A percentile compares a stretch with the other conserved stretches of the same genome.
These are phyloP conservation scores for Boehmeria nivea DNA, from an alignment of 306 rosid genomes.

Conservation along the genomic window DNA sequence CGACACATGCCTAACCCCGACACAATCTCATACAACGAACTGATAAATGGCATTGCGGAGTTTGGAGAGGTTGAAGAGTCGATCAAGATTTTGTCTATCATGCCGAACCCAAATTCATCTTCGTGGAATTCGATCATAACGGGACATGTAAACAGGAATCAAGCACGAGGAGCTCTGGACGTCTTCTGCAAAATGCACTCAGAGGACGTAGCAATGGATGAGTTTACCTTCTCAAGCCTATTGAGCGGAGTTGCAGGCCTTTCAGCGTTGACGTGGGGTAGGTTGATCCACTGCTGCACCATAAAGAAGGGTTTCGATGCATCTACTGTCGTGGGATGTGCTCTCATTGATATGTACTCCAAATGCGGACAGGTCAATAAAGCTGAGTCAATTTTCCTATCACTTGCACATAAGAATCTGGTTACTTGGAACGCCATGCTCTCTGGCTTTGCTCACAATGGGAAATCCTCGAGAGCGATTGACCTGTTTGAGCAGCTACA, in stretches of 20 bases:
- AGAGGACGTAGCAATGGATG: slow-evolving; percentile 38
- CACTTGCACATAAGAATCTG: slow-evolving; percentile 44
- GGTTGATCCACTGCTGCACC: slow-evolving; percentile 51
- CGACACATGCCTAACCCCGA: slow-evolving; percentile 53
- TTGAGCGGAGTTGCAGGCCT: slow-evolving; percentile 57
- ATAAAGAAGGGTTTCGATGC: slow-evolving; percentile 42
- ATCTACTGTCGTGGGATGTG: slow-evolving; percentile 55
- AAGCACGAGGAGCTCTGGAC: slow-evolving; percentile 45
- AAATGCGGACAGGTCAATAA: slow-evolving; percentile 51
- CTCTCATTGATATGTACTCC: slow-evolving; percentile 70
- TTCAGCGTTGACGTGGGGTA: slow-evolving; percentile 59
- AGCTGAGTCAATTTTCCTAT: slow-evolving; percentile 48
- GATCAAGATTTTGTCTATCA: slow-evolving; percentile 32
- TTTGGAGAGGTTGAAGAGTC: slow-evolving; percentile 52
- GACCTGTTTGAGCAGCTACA: slow-evolving; percentile 43
- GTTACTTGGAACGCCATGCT: slow-evolving; percentile 68
- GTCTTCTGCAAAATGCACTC: slow-evolving; percentile 53
- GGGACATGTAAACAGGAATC: slow-evolving; percentile 57
- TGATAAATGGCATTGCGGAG: slow-evolving; percentile 58
- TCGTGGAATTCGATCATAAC: slow-evolving; percentile 73
- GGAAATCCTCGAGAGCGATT: slow-evolving; percentile 36
- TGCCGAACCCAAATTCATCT: slow-evolving; percentile 59
- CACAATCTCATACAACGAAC: slow-evolving; percentile 51
- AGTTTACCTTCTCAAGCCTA: slow-evolving; percentile 61
- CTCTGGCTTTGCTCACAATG: slow-evolving; percentile 54